Conservation (phyloP, 1,284 basidiomycete genomes). For the Cutaneotrichosporon cyanovorans region DNA sequence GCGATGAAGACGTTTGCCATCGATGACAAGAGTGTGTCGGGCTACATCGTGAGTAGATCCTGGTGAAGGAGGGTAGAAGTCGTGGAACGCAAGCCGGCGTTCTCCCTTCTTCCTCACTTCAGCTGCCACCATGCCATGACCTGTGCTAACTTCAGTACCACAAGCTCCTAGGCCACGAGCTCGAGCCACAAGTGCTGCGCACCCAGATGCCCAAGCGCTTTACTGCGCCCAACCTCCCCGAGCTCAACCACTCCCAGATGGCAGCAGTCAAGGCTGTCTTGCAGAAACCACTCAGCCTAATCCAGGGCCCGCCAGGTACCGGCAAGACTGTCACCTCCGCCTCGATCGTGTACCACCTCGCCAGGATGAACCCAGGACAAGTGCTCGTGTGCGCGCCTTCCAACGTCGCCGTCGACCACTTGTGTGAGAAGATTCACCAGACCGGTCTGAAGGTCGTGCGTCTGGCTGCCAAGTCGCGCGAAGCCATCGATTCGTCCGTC, state of each 20-base stretch:
- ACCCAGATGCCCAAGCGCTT: conserved; percentile 64
- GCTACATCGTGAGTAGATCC: conserved; percentile 71
- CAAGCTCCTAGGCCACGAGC: conserved; percentile 93
- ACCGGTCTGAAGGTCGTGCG: conserved; percentile 97
- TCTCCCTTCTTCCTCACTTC: too few relatives aligned
- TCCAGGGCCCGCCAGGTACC: conserved; percentile 97
- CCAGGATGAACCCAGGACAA: conserved; percentile 99
- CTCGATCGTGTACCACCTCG: conserved; percentile 96
- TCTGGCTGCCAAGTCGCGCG: conserved; percentile 92
- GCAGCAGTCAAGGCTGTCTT: conserved; percentile 97
- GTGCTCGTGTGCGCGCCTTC: conserved; percentile 98
- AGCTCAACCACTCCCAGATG: conserved; percentile 99
- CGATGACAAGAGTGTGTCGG: conserved; percentile 97
- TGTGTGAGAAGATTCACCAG: conserved; percentile 96
- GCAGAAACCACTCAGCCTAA: conserved; percentile 95
- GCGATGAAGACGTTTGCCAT: conserved; percentile 99
- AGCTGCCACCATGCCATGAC: background rate
- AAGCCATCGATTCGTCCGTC: conserved; percentile 90
- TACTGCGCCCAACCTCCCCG: conserved; percentile 92
- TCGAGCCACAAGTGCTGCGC: conserved; percentile 74
- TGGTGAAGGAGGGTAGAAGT: too few relatives aligned
- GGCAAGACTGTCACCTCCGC: conserved; percentile 99
- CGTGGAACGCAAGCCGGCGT: too few relatives aligned
- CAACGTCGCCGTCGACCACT: conserved; percentile 98
- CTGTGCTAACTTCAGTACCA: conserved; percentile 62